Evolutionary conservation across 495 filamentous ascomycete species (phyloP).

Genomic region (Margaritispora aquatica): DNA sequence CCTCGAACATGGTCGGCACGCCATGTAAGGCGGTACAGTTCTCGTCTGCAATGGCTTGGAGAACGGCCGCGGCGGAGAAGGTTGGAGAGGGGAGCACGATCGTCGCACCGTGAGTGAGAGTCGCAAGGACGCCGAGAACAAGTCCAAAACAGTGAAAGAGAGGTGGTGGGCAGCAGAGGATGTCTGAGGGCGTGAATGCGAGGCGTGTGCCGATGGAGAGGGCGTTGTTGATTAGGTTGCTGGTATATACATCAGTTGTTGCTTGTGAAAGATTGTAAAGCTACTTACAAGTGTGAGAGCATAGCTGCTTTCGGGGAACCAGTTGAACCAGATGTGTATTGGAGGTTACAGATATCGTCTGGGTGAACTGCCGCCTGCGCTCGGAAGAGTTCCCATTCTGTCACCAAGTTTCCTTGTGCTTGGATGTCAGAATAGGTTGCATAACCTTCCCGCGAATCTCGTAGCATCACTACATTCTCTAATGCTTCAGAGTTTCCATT

Average conservation of each 20-base stretch:
- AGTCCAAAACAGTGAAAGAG: constrained; percentile 73
- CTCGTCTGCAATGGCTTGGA: constrained; percentile 55
- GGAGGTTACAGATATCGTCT: constrained; percentile 57
- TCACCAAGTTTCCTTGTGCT: neutral
- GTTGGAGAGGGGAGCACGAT: constrained; percentile 60
- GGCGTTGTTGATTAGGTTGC: constrained; percentile 65
- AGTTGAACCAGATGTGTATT: constrained; percentile 67
- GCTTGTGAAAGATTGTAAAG: constrained; percentile 16
- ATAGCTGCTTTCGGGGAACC: constrained; percentile 70
- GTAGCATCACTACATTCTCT: neutral
- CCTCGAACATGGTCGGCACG: constrained; percentile 69
- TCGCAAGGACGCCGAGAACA: constrained; percentile 60
- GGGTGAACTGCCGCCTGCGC: constrained; percentile 34
- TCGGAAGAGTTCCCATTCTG: neutral
- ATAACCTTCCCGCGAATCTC: neutral
- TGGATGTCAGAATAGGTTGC: neutral
- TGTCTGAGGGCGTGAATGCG: constrained; percentile 52
- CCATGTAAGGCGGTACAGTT: constrained; percentile 65
- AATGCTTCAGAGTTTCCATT: neutral
- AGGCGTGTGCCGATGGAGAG: constrained; percentile 65
- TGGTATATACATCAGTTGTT: too few relatives aligned
- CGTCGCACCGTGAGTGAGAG: constrained; percentile 59
- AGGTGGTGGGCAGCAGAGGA: constrained; percentile 64
- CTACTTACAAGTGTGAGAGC: constrained; percentile 67
- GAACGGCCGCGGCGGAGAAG: constrained; percentile 53